Conservation (phyloP, 331 rosid genomes). For the Stylosanthes scabra region DNA sequence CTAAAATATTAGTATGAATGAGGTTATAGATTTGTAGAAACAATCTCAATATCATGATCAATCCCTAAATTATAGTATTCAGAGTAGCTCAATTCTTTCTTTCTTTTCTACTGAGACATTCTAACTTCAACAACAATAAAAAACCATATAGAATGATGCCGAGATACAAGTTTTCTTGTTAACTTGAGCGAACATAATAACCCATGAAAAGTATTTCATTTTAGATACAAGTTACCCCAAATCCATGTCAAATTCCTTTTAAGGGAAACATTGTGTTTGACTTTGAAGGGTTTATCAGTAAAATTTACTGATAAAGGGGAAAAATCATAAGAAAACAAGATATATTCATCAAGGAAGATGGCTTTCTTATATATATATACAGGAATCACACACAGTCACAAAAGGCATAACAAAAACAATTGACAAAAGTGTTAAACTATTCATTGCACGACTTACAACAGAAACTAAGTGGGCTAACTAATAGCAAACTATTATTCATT, state of each 20-base stretch:
- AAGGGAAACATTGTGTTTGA: not conserved
- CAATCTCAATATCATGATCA: not conserved
- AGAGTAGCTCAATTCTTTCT: not conserved
- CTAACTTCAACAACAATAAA: not conserved
- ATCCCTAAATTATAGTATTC: not conserved
- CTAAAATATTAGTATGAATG: not conserved
- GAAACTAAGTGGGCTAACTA: constrained; percentile 16
- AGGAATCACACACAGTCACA: constrained; percentile 13
- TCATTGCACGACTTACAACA: constrained; percentile 13
- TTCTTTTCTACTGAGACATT: no score
- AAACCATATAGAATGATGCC: not conserved
- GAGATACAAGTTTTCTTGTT: no score
- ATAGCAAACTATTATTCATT: constrained; percentile 30
- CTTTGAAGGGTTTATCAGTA: not conserved
- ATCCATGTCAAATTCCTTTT: not conserved
- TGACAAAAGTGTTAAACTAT: not conserved
- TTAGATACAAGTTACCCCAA: not conserved
- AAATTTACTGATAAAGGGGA: not conserved
- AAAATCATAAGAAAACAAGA: constrained; percentile 13
- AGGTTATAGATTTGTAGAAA: not conserved
- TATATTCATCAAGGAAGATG: constrained; percentile 4
- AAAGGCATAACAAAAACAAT: not conserved
- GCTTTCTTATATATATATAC: not conserved
- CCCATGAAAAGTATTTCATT: no score
- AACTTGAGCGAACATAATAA: no score